A percentile compares a stretch with the other conserved stretches of the same genome.
Evolutionary conservation across 2,329 filamentous ascomycete species (phyloP).

Genomic region (Penicillium vulpinum): DNA sequence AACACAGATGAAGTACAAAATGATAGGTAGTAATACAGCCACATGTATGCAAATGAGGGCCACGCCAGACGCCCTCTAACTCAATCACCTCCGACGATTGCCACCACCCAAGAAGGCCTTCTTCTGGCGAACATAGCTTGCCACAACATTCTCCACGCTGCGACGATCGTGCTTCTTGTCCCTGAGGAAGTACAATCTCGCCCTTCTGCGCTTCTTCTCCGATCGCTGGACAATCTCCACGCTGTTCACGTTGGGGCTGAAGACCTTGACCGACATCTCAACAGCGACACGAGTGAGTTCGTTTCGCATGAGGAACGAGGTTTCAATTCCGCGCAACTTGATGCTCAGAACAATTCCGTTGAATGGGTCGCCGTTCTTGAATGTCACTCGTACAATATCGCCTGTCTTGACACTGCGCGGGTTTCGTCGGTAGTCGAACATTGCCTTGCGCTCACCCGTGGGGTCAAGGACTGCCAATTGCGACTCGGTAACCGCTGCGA

Average conservation of each 20-base stretch:
- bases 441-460: constrained; percentile 73
- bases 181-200: constrained; percentile 87
- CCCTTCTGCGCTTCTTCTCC: constrained; percentile 80
- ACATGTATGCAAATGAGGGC: constrained; percentile 9
- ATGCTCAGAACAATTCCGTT: constrained; percentile 86
- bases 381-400: constrained; percentile 87
- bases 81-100: constrained; percentile 19
- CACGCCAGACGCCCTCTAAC: constrained; percentile 11
- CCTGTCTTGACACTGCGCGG: constrained; percentile 77
- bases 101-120: constrained; percentile 43
- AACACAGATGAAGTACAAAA: constrained; percentile 12
- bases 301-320: constrained; percentile 80
- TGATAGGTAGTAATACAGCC: constrained; percentile 14
- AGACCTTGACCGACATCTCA: constrained; percentile 98
- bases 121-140: constrained; percentile 61
- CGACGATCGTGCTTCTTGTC: constrained; percentile 84
- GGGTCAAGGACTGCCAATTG: constrained; percentile 80
- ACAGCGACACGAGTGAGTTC: constrained; percentile 83
- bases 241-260: constrained; percentile 81
- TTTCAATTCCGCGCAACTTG: constrained; percentile 83
- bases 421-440: constrained; percentile 74
- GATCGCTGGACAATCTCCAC: constrained; percentile 91
- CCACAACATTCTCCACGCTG: constrained; percentile 77
- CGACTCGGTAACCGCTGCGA: constrained; percentile 64
- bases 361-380: constrained; percentile 83